Conservation (phyloP, 805 yeast species). For the Tetrapisispora pingtungensis region DNA sequence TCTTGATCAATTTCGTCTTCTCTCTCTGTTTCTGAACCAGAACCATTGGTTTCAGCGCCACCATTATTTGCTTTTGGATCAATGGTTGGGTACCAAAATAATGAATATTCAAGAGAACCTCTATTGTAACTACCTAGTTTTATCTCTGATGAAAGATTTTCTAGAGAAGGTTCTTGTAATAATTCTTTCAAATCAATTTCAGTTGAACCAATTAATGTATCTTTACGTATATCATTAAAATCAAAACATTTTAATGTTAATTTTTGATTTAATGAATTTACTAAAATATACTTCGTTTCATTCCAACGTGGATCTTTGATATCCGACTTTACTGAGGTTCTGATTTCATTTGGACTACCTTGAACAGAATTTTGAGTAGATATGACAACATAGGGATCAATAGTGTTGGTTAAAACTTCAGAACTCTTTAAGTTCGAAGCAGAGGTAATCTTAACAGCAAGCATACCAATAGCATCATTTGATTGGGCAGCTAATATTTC, state of each 20-base stretch:
- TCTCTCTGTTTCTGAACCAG: slow-evolving; percentile 5
- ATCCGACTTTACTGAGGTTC: slow-evolving; percentile 48
- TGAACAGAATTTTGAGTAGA: slow-evolving; percentile 35
- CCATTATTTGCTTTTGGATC: slow-evolving; percentile 15
- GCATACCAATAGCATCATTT: slow-evolving; percentile 60
- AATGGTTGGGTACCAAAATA: slow-evolving; percentile 33
- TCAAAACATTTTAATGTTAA: slow-evolving; percentile 46
- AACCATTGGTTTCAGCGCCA: slow-evolving; percentile 13
- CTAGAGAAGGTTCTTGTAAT: slow-evolving; percentile 39
- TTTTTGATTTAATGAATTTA: slow-evolving; percentile 47
- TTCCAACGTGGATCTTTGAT: slow-evolving; percentile 54
- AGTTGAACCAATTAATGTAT: slow-evolving; percentile 40
- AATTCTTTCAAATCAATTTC: slow-evolving; percentile 50
- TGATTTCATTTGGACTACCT: slow-evolving; percentile 32
- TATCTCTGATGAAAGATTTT: slow-evolving; percentile 17
- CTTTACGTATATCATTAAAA: slow-evolving; percentile 47
- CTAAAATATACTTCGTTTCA: slow-evolving; percentile 53
- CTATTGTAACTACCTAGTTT: slow-evolving; percentile 39
- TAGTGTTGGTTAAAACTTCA: slow-evolving; percentile 31
- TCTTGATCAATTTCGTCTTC: slow-evolving; percentile 17
- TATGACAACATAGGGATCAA: slow-evolving; percentile 51
- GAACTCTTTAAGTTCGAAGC: slow-evolving; percentile 40
- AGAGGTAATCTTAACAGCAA: slow-evolving; percentile 52
- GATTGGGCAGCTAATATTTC: slow-evolving; percentile 54
- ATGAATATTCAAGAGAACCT: slow-evolving; percentile 51